Conservation (phyloP, 495 filamentous ascomycete species). For the Hyaloscypha finlandica region DNA sequence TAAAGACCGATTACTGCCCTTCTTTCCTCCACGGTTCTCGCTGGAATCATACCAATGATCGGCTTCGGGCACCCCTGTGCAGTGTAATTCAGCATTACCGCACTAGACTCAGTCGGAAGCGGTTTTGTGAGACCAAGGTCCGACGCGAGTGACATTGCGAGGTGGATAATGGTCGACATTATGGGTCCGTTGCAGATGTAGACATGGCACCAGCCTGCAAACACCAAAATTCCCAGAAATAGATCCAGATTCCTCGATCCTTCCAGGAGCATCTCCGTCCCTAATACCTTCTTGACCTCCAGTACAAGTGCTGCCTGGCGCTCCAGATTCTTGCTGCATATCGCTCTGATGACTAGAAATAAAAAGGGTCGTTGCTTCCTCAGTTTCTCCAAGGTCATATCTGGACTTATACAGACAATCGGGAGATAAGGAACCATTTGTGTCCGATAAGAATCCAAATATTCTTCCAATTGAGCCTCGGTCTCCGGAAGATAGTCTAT, state of each 20-base stretch:
- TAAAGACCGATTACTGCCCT: not conserved
- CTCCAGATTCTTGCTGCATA: constrained; percentile 1
- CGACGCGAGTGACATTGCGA: constrained; percentile 1
- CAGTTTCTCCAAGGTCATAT: not conserved
- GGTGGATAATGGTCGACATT: not conserved
- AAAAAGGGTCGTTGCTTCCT: constrained; percentile 7
- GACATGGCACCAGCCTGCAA: constrained; percentile 7
- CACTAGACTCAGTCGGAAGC: not conserved
- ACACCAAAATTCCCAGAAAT: constrained; percentile 5
- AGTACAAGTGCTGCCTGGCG: constrained; percentile 11
- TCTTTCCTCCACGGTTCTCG: constrained; percentile 7
- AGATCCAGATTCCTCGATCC: constrained; percentile 6
- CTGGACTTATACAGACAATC: constrained; percentile 4
- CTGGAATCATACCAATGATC: not conserved
- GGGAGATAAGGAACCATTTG: constrained; percentile 6
- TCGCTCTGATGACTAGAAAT: constrained; percentile 11
- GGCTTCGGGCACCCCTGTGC: constrained; percentile 10
- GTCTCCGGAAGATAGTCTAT: not conserved
- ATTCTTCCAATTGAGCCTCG: not conserved
- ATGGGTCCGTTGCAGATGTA: constrained; percentile 1
- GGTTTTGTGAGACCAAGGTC: constrained; percentile 11
- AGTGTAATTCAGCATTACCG: not conserved
- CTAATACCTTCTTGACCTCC: constrained; percentile 1
- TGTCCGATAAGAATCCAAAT: not conserved
- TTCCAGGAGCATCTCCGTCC: constrained; percentile 6